Conservation (phyloP, 345 rosid species). For the Orychophragmus violaceus region DNA sequence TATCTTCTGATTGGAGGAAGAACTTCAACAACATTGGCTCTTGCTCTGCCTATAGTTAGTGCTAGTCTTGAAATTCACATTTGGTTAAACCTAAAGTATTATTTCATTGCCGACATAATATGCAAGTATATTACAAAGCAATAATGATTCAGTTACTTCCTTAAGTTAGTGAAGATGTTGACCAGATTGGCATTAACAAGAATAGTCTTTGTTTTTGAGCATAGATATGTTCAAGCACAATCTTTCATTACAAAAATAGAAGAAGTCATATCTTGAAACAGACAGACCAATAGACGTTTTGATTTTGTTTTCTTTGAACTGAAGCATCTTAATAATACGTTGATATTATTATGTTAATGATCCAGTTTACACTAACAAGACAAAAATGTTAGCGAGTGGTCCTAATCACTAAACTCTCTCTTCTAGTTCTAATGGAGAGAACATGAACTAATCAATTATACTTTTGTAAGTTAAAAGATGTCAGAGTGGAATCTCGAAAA, state of each 20-base stretch:
- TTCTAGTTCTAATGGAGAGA: not conserved
- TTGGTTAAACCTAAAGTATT: slow-evolving; percentile 16
- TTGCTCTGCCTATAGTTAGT: slow-evolving; percentile 1
- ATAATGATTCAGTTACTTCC: not conserved
- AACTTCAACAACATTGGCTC: too few species aligned
- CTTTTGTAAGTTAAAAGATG: not conserved
- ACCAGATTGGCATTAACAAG: not conserved
- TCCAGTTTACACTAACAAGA: not conserved
- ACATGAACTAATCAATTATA: not conserved
- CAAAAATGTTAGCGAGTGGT: not conserved
- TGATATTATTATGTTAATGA: not conserved
- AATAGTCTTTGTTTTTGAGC: not conserved
- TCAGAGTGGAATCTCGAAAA: too few species aligned
- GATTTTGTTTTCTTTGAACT: not conserved
- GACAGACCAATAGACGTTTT: not conserved
- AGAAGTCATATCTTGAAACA: not conserved
- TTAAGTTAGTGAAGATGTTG: too few species aligned
- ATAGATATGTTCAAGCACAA: slow-evolving; percentile 1
- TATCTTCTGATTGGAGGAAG: too few species aligned
- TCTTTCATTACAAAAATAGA: not conserved
- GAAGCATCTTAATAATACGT: not conserved
- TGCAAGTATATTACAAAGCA: not conserved
- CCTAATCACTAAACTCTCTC: slow-evolving; percentile 5
- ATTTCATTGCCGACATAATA: slow-evolving; percentile 21
- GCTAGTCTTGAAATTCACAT: slow-evolving; percentile 13